These are phyloP conservation scores for Clonostachys sp. DNA, from an alignment of 2,329 filamentous ascomycete genomes.

Conservation along the genomic window DNA sequence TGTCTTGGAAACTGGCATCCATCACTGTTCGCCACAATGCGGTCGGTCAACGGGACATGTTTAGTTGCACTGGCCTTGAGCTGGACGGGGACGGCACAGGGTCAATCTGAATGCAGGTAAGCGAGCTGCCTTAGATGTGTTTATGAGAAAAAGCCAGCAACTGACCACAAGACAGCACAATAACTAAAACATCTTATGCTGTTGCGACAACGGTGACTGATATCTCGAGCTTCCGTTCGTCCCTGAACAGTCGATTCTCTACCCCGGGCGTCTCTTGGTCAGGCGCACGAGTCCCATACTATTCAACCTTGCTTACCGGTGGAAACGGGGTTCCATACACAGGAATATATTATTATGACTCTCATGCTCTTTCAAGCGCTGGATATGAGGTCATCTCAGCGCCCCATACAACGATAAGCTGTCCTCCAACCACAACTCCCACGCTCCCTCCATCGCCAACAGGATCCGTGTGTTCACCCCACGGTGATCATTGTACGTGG, in stretches of 20 bases:
- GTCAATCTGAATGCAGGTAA: no score
- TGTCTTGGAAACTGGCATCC: no score
- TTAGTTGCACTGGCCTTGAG: no score
- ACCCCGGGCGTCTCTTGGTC: slow-evolving; percentile 9
- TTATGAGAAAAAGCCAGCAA: no score
- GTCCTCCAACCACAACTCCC: slow-evolving; percentile 2
- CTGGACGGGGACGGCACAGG: no score
- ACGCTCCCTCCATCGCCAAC: slow-evolving; percentile 6
- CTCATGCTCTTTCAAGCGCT: slow-evolving; percentile 9
- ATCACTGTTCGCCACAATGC: no score
- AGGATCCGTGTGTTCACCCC: slow-evolving; percentile 5
- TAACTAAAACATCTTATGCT: no score
- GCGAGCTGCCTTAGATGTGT: no score
- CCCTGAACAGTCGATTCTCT: slow-evolving; percentile 12
- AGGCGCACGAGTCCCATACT: slow-evolving; percentile 6
- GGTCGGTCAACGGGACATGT: no score
- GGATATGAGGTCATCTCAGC: slow-evolving; percentile 11
- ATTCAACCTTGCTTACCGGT: slow-evolving; percentile 7
- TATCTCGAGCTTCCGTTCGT: slow-evolving; percentile 7
- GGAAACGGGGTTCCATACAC: slow-evolving; percentile 10
- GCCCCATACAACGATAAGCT: neutral
- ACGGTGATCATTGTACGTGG: slow-evolving; percentile 7
- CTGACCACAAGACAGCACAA: no score
- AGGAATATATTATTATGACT: slow-evolving; percentile 11
- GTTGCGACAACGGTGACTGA: slow-evolving; percentile 2